Evolutionary conservation across 1,139 yeast genomes (phyloP).

Genomic region (Debaryomyces singareniensis): DNA sequence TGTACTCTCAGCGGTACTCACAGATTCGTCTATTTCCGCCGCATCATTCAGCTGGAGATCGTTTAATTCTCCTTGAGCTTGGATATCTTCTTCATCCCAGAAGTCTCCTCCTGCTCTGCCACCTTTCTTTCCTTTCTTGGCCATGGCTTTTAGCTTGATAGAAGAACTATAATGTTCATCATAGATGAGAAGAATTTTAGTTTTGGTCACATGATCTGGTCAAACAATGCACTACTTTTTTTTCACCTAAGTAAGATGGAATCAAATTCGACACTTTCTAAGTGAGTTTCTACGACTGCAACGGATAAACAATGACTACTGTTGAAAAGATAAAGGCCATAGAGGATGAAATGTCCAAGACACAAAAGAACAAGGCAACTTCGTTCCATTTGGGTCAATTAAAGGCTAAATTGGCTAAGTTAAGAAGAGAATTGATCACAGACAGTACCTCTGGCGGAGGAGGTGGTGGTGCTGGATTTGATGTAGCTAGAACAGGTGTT

Average conservation of each 20-base stretch:
- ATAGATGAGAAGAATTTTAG: too few relatives aligned
- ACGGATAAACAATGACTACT: slow-evolving; percentile 80
- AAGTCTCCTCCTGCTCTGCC: slow-evolving; percentile 54
- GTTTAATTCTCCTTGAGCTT: slow-evolving; percentile 38
- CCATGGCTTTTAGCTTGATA: slow-evolving; percentile 31
- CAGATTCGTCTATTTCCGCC: neutral
- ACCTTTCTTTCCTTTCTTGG: slow-evolving; percentile 49
- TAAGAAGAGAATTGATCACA: slow-evolving; percentile 83
- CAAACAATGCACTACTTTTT: slow-evolving; percentile 1
- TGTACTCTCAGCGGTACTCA: slow-evolving; percentile 15
- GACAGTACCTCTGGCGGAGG: slow-evolving; percentile 71
- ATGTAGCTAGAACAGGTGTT: slow-evolving; percentile 96
- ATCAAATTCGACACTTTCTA: too few relatives aligned
- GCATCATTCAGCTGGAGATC: neutral
- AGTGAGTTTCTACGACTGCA: slow-evolving; percentile 14
- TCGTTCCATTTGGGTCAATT: slow-evolving; percentile 94
- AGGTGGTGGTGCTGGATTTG: slow-evolving; percentile 88
- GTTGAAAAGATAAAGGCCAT: slow-evolving; percentile 87
- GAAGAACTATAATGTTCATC: too few relatives aligned
- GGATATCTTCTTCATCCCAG: slow-evolving; percentile 75
- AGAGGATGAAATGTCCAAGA: slow-evolving; percentile 92
- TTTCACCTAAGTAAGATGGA: neutral
- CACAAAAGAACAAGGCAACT: slow-evolving; percentile 95
- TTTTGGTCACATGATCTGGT: too few relatives aligned
- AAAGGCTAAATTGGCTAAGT: slow-evolving; percentile 91